Conservation (phyloP, 2,329 filamentous ascomycete species). For the Venturia carpophila region DNA sequence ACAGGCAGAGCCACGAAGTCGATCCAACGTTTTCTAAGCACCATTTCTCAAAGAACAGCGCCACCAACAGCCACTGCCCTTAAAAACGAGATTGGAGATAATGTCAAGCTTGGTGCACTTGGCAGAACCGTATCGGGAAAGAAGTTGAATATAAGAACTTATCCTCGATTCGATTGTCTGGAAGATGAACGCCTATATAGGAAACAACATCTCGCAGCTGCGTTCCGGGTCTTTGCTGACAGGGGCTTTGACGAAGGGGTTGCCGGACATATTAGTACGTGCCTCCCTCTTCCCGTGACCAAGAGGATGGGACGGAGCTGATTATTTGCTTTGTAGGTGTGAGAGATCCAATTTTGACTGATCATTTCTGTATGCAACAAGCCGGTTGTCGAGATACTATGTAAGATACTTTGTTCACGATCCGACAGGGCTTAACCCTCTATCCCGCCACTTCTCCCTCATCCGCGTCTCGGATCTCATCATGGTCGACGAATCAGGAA, state of each 20-base stretch:
- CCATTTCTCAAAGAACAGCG: background rate
- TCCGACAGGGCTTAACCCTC: constrained; percentile 34
- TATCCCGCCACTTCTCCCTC: constrained; percentile 39
- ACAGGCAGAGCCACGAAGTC: background rate
- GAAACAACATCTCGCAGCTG: constrained; percentile 41
- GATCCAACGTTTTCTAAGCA: background rate
- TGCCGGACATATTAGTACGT: constrained; percentile 40
- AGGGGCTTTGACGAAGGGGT: constrained; percentile 36
- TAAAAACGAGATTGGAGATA: constrained; percentile 31
- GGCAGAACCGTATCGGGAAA: constrained; percentile 41
- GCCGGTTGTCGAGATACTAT: background rate
- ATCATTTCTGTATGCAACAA: constrained; percentile 31
- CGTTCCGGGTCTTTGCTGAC: constrained; percentile 34
- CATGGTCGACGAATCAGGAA: constrained; percentile 37
- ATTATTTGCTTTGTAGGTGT: constrained; percentile 24
- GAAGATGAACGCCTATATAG: constrained; percentile 37
- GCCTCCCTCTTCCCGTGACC: background rate
- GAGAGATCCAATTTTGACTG: constrained; percentile 30
- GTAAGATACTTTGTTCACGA: background rate
- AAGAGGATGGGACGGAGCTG: background rate
- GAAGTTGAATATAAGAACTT: constrained; percentile 39
- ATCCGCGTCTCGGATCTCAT: constrained; percentile 38
- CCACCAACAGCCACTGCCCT: constrained; percentile 32
- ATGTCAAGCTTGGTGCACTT: constrained; percentile 38
- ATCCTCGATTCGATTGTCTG: constrained; percentile 33